Evolutionary conservation across 1,139 yeast species (phyloP).

Genomic region (Arxiozyma bovina): DNA sequence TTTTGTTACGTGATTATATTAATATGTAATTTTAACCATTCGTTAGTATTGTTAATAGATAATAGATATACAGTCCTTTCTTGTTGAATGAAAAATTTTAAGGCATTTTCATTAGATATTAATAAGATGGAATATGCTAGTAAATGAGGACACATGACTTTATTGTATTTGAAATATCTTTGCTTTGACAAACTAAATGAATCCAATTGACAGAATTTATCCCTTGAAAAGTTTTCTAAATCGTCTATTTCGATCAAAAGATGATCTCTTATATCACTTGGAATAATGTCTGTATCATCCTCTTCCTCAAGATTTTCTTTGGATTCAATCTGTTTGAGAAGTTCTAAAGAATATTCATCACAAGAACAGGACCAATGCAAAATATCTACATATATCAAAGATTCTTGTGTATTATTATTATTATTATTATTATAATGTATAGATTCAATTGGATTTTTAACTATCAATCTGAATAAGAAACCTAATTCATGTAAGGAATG

Average conservation of each 20-base stretch:
- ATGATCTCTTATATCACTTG: slow-evolving; percentile 1
- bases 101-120: slow-evolving; percentile 16
- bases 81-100: slow-evolving; percentile 17
- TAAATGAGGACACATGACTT: slow-evolving; percentile 28
- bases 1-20: slow-evolving; percentile 19
- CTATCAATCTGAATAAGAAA: slow-evolving; percentile 18
- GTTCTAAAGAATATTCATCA: slow-evolving; percentile 18
- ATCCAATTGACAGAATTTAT: slow-evolving; percentile 23
- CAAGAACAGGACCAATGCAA: slow-evolving; percentile 29
- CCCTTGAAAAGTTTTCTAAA: slow-evolving; percentile 18
- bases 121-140: slow-evolving; percentile 28
- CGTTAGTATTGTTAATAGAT: slow-evolving; percentile 24
- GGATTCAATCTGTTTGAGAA: slow-evolving; percentile 6
- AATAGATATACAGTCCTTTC: slow-evolving; percentile 20
- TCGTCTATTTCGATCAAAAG: slow-evolving; percentile 17
- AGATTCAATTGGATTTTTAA: slow-evolving; percentile 10
- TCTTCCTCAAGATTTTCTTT: neutral
- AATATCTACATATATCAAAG: slow-evolving; percentile 26
- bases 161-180: slow-evolving; percentile 18
- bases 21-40: slow-evolving; percentile 30
- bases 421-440: slow-evolving; percentile 1
- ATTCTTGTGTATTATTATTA: slow-evolving; percentile 5
- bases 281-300: neutral
- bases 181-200: slow-evolving; percentile 23
- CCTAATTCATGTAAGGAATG: slow-evolving; percentile 6